Evolutionary conservation across 257 asterid genomes (phyloP), one percentile per base, ranked within the genome.

Genomic region (Fraxinus cuspidata): DNA sequence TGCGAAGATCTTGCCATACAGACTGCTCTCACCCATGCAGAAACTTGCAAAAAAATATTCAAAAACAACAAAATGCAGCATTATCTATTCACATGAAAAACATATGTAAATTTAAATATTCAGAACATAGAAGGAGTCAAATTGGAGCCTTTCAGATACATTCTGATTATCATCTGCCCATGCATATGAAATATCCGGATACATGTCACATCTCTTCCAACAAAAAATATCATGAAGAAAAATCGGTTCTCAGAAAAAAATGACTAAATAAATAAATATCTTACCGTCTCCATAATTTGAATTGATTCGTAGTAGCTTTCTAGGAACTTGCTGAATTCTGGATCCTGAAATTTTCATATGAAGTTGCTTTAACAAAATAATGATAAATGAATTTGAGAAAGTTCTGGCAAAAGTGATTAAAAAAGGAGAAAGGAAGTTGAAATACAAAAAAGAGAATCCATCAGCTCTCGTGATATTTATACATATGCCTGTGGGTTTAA

Each of bases 241-340:
- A 15, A 27, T 56, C 3, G 69, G 29, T n/a, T 42, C 51, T 72
- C 42, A 37, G 63, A 23, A 37, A 49, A 40, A 63, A 77, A 9
- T 27, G 25, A 29, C 7, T 29, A 72, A 79, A 74, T 19, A 72
- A 47, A 56, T 51, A 78, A 75, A 72, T 53, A 74, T 75, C 92
- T 84, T 87, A 96, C 99, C 86, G 65, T 84, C 71, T 88, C 91
- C 74, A 77, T 95, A 81, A 81, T 81, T 65, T 75, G 88, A 81
- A 80, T 58, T 58, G 84, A 79, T 74, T 81, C 75, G 11, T 80
- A 74, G 89, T 77, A 84, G 78, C 81, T 92, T 83, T 92, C 91
- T 80, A 96, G 83, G 84, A 90, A 89, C 81, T 89, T 86, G 40
- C 78, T 77, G 89, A 96, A 96, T 38, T 86, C 86, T 37, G 94